Evolutionary conservation across 257 asterid species (phyloP), one percentile per base, ranked within the genome.

Genomic region (Penstemon barbatus): DNA sequence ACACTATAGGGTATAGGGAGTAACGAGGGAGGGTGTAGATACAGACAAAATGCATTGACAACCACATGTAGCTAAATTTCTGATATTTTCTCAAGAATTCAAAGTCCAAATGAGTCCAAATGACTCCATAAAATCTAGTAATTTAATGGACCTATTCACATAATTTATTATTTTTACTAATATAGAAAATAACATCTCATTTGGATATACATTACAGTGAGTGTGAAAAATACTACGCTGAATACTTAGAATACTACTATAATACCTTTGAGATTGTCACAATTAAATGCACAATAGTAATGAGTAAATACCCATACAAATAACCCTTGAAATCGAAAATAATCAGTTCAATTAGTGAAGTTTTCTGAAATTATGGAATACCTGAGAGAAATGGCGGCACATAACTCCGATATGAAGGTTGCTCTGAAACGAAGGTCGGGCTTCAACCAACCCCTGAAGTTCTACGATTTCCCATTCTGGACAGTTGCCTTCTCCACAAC

Each of bases 381-480:
- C 96, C 99, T 87, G 90, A 76, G 96, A 78, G 66, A 95, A 76
- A 71, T 89, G 90, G 71, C 97, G 95, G 81, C 97, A 94, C 68
- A 94, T 92, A 64, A 81, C 11, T 60, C 99, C 97, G 65, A 94
- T 89, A 39, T 81, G 89, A 70, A 94, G 95, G 82, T 81, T 81
- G 77, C 78, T 66, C 54, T 79, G 78, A 70, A 86, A 77, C n/a
- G 85, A 65, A 68, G 95, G 83, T 64, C 89, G 97, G 37, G 89
- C 85, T 79, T 94, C 96, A 43, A 94, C 86, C 9, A 81, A 79
- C 44, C 99, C 97, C 75, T 94, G 99, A 45, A 94, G 85, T 75
- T 94, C 99, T 64, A 91, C 78, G 8, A 94, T 71, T 40, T 95
- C 99, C 99, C 97, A 91, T 74, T 94, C 99, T 0, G 86, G 84